These are phyloP conservation scores for Fragaria ananassa DNA, from an alignment of 306 rosid genomes.

Conservation along the genomic window DNA sequence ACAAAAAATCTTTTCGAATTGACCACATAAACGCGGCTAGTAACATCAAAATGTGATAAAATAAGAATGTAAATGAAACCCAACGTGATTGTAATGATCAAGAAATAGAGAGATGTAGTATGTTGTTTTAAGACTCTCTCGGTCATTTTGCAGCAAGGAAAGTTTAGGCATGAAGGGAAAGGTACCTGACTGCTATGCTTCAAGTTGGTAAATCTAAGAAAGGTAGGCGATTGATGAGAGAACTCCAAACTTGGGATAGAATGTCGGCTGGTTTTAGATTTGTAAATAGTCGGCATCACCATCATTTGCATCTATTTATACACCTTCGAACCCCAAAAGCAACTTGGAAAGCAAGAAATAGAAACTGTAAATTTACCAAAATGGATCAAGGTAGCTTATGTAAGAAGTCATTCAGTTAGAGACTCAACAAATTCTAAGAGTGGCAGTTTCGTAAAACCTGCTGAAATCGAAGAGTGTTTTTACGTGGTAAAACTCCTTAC, in stretches of 20 bases:
- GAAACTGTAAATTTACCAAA: not conserved
- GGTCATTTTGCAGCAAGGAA: not conserved
- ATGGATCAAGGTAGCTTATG: not conserved
- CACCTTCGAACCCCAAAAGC: not conserved
- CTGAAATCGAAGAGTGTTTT: not conserved
- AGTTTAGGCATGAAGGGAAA: not conserved
- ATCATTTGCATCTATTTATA: not conserved
- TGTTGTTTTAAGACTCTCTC: not conserved
- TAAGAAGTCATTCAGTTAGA: not conserved
- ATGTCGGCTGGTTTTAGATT: not conserved
- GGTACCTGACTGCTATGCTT: conserved; percentile 2
- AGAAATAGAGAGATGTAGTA: not conserved
- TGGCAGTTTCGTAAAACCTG: conserved; percentile 5
- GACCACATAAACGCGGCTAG: not conserved
- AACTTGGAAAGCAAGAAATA: conserved; percentile 12
- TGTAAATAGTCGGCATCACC: not conserved
- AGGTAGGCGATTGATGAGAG: not conserved
- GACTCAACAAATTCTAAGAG: not conserved
- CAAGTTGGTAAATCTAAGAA: not conserved
- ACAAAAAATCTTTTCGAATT: not conserved
- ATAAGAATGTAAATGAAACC: not conserved
- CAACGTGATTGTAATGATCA: not conserved
- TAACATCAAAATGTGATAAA: not conserved
- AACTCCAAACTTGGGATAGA: conserved; percentile 1
- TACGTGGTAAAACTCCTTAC: not conserved